Evolutionary conservation across 2,329 filamentous ascomycete genomes (phyloP), one percentile per base, ranked within the genome.

Genomic region (Blumeria graminis): DNA sequence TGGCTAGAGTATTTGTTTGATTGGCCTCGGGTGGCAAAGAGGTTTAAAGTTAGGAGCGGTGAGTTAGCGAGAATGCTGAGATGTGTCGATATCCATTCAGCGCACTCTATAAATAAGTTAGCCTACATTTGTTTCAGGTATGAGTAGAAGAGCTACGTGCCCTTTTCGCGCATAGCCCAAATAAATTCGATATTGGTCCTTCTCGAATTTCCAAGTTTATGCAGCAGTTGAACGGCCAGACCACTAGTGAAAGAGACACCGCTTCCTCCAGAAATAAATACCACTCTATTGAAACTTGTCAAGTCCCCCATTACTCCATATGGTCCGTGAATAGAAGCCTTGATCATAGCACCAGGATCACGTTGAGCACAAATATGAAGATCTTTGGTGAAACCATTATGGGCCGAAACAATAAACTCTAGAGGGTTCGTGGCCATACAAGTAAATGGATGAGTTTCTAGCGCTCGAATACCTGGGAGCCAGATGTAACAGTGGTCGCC

Each of bases 371-470:
- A 71, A n/a, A 68, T 65, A 65, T 78, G 73, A 14, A 81, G 67
- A 53, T 74, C 71, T 16, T 69, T 67, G 0, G 77, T 81, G 63
- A 81, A 81, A 3, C 77, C 78, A 61, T 76, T 71, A 58, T 77
- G 71, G 0, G 76, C 72, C 48, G 73, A 71, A 56, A 81, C 71
- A 22, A 81, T 71, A 57, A 82, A 76, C 67, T 81, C 66, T 0
- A 59, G 63, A 10, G 45, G 34, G 8, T 39, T 71, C n/a, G 71
- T 66, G 8, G 63, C 64, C 22, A 75, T 73, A 52, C 81, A 75
- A 3, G 78, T 82, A 60, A 82, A 82, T 0, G 78, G 78, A 59
- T 83, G 80, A 6, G 74, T 77, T 65, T 82, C 76, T n/a, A 74
- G 68, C 1, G 69, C 60, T 11, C 78, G 73, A 54, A 82, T 71